These are phyloP conservation scores for Claviceps sorghi DNA, from an alignment of 2,329 filamentous ascomycete species.

Conservation along the genomic window DNA sequence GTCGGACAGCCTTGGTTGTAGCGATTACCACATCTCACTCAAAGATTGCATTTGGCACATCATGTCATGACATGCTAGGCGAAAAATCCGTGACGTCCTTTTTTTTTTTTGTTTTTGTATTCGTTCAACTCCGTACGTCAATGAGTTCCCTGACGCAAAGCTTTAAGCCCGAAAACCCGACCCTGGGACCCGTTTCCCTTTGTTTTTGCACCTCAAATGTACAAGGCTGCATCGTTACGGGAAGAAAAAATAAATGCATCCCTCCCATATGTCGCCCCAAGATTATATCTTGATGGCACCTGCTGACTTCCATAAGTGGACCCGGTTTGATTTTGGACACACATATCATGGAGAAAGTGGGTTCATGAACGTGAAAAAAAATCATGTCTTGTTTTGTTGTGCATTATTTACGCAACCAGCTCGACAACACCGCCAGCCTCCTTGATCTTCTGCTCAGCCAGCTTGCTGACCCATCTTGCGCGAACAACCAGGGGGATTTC, in stretches of 20 bases:
- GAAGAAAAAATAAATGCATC: not conserved
- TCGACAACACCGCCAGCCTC: slow-evolving; percentile 92
- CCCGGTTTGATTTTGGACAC: not conserved
- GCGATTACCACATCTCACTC: not conserved
- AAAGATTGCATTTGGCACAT: not conserved
- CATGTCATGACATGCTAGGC: slow-evolving; percentile 10
- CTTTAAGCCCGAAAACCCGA: slow-evolving; percentile 23
- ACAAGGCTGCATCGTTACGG: slow-evolving; percentile 3
- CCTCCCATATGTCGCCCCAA: not conserved
- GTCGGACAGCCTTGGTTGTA: not conserved
- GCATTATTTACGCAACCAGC: slow-evolving; percentile 60
- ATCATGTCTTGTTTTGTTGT: not conserved
- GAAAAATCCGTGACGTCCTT: slow-evolving; percentile 18
- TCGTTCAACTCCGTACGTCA: slow-evolving; percentile 24
- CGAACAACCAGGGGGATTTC: slow-evolving; percentile 87
- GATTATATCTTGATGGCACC: not conserved
- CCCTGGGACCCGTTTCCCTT: slow-evolving; percentile 13
- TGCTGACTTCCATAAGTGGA: slow-evolving; percentile 5
- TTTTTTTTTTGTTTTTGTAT: slow-evolving; percentile 12
- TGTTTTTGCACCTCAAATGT: slow-evolving; percentile 1
- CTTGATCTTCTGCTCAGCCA: slow-evolving; percentile 98
- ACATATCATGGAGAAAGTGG: not conserved
- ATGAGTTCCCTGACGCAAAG: slow-evolving; percentile 28
- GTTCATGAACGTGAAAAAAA: not conserved
- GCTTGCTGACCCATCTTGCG: slow-evolving; percentile 86